These are phyloP conservation scores for Penicillium janthinellum DNA, from an alignment of 2,329 filamentous ascomycete genomes.

Conservation along the genomic window DNA sequence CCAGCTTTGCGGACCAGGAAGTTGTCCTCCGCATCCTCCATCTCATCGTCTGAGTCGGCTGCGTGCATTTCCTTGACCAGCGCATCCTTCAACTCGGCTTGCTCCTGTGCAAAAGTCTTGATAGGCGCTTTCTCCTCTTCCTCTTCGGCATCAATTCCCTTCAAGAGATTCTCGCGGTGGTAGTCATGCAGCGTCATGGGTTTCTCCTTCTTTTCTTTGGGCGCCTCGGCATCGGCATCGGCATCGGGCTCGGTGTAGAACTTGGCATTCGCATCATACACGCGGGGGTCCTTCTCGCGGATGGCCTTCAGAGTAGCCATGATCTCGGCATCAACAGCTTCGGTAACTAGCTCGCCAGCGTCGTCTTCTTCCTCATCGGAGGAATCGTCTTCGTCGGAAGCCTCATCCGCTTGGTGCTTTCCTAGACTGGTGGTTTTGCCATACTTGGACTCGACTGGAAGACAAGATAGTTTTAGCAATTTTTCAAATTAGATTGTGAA, in stretches of 20 bases:
- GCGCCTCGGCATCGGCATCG: slow-evolving; percentile 38
- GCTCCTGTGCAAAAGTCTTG: slow-evolving; percentile 83
- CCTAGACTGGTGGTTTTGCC: slow-evolving; percentile 49
- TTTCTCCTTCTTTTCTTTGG: slow-evolving; percentile 69
- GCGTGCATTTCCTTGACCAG: slow-evolving; percentile 81
- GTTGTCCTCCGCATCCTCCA: slow-evolving; percentile 64
- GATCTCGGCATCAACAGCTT: slow-evolving; percentile 83
- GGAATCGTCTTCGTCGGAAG: slow-evolving; percentile 65
- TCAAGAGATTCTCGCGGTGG: slow-evolving; percentile 84
- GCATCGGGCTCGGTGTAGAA: slow-evolving; percentile 74
- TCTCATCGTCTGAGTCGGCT: slow-evolving; percentile 53
- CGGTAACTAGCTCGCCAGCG: slow-evolving; percentile 81
- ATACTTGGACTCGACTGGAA: slow-evolving; percentile 84
- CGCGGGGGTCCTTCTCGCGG: slow-evolving; percentile 82
- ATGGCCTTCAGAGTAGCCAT: slow-evolving; percentile 85
- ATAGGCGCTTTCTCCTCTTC: slow-evolving; percentile 53
- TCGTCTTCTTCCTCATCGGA: slow-evolving; percentile 86
- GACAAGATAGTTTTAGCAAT: slow-evolving; percentile 1
- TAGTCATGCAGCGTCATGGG: slow-evolving; percentile 86
- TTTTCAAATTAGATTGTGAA: too few relatives aligned
- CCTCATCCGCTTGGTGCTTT: slow-evolving; percentile 45
- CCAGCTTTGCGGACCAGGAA: slow-evolving; percentile 75
- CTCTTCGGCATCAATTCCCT: slow-evolving; percentile 64
- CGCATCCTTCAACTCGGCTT: slow-evolving; percentile 75
- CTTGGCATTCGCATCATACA: slow-evolving; percentile 77